These are phyloP conservation scores for Serendipita sp. DNA, from an alignment of 768 basidiomycete genomes.

Conservation along the genomic window DNA sequence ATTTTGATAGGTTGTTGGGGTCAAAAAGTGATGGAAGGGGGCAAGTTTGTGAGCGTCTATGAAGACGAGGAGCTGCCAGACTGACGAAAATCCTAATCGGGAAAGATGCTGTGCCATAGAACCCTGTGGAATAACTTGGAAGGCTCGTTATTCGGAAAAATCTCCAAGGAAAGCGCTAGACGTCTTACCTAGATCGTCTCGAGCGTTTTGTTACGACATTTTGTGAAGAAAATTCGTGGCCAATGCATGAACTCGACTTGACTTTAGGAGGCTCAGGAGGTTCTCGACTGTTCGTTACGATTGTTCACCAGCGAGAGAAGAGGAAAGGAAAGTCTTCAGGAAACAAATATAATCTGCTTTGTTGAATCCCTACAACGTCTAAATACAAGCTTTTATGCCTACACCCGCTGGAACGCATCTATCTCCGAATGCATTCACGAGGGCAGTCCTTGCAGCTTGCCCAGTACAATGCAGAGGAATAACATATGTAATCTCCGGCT, in stretches of 20 bases:
- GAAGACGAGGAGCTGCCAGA: not conserved
- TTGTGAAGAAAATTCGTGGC: not conserved
- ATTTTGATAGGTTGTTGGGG: conserved; percentile 1
- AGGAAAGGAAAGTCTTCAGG: too few relatives aligned
- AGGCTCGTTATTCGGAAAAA: not conserved
- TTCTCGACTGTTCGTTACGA: too few relatives aligned
- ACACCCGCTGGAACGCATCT: conserved; percentile 65
- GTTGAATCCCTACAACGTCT: conserved; percentile 2
- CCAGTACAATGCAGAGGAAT: conserved; percentile 80
- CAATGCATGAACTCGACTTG: not conserved
- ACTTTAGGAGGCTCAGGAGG: not conserved
- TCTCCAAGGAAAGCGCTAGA: not conserved
- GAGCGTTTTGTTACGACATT: not conserved
- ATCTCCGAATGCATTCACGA: conserved; percentile 53
- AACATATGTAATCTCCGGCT: conserved; percentile 46
- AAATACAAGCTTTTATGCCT: conserved; percentile 45
- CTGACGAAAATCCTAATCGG: not conserved
- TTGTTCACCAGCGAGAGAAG: too few relatives aligned
- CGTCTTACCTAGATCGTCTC: not conserved
- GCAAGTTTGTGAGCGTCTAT: not conserved
- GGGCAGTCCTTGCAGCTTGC: conserved; percentile 54
- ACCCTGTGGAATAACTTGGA: not conserved
- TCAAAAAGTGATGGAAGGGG: not conserved
- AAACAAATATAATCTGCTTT: too few relatives aligned
- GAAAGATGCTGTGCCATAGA: not conserved